Evolutionary conservation across 2,329 filamentous ascomycete genomes (phyloP).

Genomic region (Tolypocladium tundrense): DNA sequence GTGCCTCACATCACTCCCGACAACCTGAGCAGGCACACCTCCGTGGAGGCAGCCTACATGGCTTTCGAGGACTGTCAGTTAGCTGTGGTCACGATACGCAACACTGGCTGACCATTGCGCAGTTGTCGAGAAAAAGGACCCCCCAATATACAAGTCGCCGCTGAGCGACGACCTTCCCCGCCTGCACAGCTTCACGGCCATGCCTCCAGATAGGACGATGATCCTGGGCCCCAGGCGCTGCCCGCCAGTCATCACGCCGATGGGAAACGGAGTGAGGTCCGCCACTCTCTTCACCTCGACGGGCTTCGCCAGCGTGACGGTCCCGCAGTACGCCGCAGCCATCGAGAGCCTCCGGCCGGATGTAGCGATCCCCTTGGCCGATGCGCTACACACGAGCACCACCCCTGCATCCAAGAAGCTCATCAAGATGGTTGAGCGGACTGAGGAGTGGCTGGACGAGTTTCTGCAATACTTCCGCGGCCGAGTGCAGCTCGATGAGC

Average conservation of each 20-base stretch:
- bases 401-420: conserved; percentile 60
- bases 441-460: conserved; percentile 68
- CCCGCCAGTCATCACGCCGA: conserved; percentile 62
- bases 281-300: conserved; percentile 78
- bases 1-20: conserved; percentile 88
- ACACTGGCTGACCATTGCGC: background rate
- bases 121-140: conserved; percentile 46
- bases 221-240: conserved; percentile 70
- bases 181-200: conserved; percentile 67
- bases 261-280: conserved; percentile 58
- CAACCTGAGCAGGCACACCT: conserved; percentile 55
- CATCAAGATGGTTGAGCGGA: conserved; percentile 76
- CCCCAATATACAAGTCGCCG: conserved; percentile 37
- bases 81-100: no score
- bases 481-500: conserved; percentile 14
- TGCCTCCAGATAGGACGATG: conserved; percentile 54
- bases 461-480: conserved; percentile 37
- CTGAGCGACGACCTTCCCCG: conserved; percentile 32
- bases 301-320: conserved; percentile 65
- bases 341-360: conserved; percentile 63
- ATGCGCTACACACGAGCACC: conserved; percentile 44
- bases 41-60: conserved; percentile 63
- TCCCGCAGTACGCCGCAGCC: conserved; percentile 57
- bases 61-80: conserved; percentile 85
- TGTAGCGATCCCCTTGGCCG: conserved; percentile 67